Conservation (phyloP, 2,329 filamentous ascomycete species). For the Neonectria coccinea region DNA sequence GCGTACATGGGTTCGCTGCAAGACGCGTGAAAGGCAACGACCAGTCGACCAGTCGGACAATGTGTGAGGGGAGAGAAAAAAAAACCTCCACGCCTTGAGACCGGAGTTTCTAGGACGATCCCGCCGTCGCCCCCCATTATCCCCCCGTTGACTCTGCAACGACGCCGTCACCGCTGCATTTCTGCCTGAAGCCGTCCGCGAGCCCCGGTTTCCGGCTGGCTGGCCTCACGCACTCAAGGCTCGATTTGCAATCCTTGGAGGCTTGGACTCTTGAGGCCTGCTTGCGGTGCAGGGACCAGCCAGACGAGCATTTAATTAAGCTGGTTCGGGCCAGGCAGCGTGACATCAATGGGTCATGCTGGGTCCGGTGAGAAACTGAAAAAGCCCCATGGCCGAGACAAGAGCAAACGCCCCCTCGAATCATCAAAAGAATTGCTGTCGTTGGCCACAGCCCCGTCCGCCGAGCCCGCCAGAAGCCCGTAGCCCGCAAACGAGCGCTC, state of each 20-base stretch:
- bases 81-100: conserved; percentile 36
- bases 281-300: conserved; percentile 34
- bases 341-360: conserved; percentile 30
- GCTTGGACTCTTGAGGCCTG: conserved; percentile 13
- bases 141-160: conserved; percentile 36
- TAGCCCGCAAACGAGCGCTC: conserved; percentile 24
- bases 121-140: conserved; percentile 19
- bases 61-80: conserved; percentile 36
- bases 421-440: conserved; percentile 37
- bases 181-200: conserved; percentile 25
- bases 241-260: conserved; percentile 1
- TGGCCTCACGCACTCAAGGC: conserved; percentile 14
- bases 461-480: conserved; percentile 15
- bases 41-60: conserved; percentile 31
- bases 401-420: conserved; percentile 33
- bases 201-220: conserved; percentile 21
- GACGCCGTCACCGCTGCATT: conserved; percentile 37
- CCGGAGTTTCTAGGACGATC: conserved; percentile 32
- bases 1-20: conserved; percentile 46
- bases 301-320: conserved; percentile 35
- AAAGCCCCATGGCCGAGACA: conserved; percentile 37
- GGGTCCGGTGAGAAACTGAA: conserved; percentile 27
- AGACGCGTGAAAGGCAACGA: conserved; percentile 43
- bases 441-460: conserved; percentile 34
- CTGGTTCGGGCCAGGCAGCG: conserved; percentile 29